Percentiles rank a stretch among this genome's conserved stretches.
Evolutionary conservation across 169 alveolate species (phyloP).

Genomic region (Plasmodium inui): DNA sequence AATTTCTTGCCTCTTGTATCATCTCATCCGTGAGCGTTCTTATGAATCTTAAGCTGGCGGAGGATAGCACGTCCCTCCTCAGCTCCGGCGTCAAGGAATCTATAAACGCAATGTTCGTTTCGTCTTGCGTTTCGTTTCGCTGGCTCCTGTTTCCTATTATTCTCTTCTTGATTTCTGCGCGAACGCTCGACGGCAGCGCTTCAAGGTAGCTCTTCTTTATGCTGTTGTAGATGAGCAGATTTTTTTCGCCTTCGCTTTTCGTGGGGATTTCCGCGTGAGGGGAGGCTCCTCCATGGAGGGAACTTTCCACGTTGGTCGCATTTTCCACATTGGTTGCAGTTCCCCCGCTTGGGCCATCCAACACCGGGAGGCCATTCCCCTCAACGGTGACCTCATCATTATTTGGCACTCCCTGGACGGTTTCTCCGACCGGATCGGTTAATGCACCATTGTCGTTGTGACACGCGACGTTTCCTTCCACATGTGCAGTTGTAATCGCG

Average conservation of each 20-base stretch:
- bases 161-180: constrained; percentile 68
- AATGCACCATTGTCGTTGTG: not conserved
- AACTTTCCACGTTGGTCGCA: not conserved
- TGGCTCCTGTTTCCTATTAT: constrained; percentile 55
- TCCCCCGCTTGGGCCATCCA: not conserved
- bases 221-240: constrained; percentile 43
- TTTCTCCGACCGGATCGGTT: not conserved
- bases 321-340: not conserved
- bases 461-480: not conserved
- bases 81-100: constrained; percentile 85
- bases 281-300: not conserved
- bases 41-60: constrained; percentile 82
- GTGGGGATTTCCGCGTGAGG: not conserved
- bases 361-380: not conserved
- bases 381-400: not conserved
- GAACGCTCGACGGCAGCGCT: constrained; percentile 53
- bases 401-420: not conserved
- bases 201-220: constrained; percentile 67
- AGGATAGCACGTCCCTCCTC: constrained; percentile 84
- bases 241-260: constrained; percentile 23
- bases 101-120: constrained; percentile 83
- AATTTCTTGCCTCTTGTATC: constrained; percentile 83
- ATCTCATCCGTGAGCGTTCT: constrained; percentile 84
- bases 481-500: not conserved
- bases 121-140: constrained; percentile 78